Base-by-base conservation (phyloP, 164 flowering plant species). In the Taxillus chinensis region DNA sequence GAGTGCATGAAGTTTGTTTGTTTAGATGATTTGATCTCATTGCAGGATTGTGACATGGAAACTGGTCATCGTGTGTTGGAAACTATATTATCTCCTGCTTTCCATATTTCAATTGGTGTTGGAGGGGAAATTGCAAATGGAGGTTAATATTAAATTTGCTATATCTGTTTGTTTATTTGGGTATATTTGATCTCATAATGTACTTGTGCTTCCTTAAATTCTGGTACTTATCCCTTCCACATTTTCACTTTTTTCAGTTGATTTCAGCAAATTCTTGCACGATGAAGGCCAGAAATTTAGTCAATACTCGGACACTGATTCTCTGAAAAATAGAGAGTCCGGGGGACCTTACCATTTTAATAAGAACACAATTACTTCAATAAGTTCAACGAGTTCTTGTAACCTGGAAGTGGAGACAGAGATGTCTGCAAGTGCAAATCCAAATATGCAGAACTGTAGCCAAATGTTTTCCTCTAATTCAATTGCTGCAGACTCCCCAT, bases 31-130 rank as follows among this genome's bases (percentile, higher is more conserved):
- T 48, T 14, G 49, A 49, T 64, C 55, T n/a, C 62, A 14, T 64
- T 64, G 62, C 77, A 87, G 92, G 83, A 49, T 39, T 64, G 72
- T 70, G 48, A 59, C 14, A 79, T 76, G 52, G 79, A 45, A 61
- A 58, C 67, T 68, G 67, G 55, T 63, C 54, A 72, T 60, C 48
- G 64, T 40, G 68, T 48, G 27, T 51, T 68, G 15, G 80, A 76
- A 46, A 86, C 96, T 27, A 80, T 93, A 69, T 93, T 93, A 74
- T 93, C 98, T 62, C 98, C 98, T 45, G 16, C 83, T 54, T 90
- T 84, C 77, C 95, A 88, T 57, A 51, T 69, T 60, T 61, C 92
- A 11, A 80, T 75, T 66, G 67, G 69, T 67, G 73, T 42, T 65
- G 89, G 74, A 48, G 86, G 62, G 41, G 85, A 76, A 41, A 67